Evolutionary conservation across 106 monocot genomes (phyloP).

Genomic region (Hemerocallis citrina): DNA sequence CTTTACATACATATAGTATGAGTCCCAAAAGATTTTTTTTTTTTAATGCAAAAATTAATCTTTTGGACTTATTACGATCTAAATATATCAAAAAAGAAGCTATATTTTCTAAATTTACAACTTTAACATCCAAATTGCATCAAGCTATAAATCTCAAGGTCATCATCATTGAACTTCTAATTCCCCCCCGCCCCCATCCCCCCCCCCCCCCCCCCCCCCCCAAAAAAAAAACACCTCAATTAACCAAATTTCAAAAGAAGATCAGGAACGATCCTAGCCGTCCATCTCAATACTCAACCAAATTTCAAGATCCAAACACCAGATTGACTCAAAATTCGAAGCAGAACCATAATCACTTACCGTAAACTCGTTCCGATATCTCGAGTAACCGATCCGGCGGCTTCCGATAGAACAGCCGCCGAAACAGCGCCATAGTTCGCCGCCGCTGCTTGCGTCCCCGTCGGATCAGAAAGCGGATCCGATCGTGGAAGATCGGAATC

Average conservation of each 20-base stretch:
- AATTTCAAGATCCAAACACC: neutral
- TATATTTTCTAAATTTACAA: no score
- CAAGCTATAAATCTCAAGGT: neutral
- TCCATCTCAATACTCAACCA: neutral
- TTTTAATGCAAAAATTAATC: no score
- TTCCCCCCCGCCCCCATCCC: no score
- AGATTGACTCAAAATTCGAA: neutral
- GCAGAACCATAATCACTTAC: slow-evolving; percentile 20
- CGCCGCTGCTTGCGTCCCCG: neutral
- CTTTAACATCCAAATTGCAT: neutral
- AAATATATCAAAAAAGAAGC: no score
- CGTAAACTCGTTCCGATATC: slow-evolving; percentile 95
- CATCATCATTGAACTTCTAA: no score
- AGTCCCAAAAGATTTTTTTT: no score
- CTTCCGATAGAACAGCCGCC: slow-evolving; percentile 86
- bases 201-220: no score
- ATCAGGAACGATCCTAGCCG: neutral
- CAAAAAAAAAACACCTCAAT: no score
- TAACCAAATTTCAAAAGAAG: neutral
- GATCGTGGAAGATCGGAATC: no score
- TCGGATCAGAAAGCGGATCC: no score
- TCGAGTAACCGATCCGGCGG: slow-evolving; percentile 94
- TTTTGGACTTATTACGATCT: no score
- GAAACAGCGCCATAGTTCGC: slow-evolving; percentile 77
- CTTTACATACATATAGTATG: no score